Percentiles rank a stretch among this genome's conserved stretches.
Conservation (phyloP, 805 yeast species). For the Clavispora fructus region DNA sequence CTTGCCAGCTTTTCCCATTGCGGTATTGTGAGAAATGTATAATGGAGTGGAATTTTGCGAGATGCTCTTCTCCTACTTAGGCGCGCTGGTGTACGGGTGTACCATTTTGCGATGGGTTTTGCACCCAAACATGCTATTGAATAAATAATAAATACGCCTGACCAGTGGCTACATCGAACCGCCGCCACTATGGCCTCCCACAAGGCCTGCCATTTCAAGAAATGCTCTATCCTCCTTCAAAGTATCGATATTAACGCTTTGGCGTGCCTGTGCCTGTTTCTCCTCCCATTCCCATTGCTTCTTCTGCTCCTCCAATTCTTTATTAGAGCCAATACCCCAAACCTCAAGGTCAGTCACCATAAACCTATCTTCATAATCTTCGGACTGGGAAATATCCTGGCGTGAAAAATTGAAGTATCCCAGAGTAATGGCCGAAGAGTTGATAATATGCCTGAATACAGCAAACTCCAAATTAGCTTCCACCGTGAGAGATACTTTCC, state of each 20-base stretch:
- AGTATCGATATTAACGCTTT: slow-evolving; percentile 57
- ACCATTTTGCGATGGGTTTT: neutral
- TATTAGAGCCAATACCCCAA: slow-evolving; percentile 84
- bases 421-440: slow-evolving; percentile 15
- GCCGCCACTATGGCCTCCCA: slow-evolving; percentile 43
- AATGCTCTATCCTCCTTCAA: slow-evolving; percentile 81
- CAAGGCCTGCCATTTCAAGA: slow-evolving; percentile 73
- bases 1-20: slow-evolving; percentile 5
- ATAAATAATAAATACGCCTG: neutral
- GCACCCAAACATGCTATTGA: neutral
- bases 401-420: slow-evolving; percentile 23
- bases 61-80: slow-evolving; percentile 1
- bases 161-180: slow-evolving; percentile 21
- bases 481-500: slow-evolving; percentile 73
- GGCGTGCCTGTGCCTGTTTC: slow-evolving; percentile 74
- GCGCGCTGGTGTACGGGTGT: neutral
- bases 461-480: slow-evolving; percentile 80
- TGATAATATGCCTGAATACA: slow-evolving; percentile 64
- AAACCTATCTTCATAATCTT: slow-evolving; percentile 63
- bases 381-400: slow-evolving; percentile 10
- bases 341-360: slow-evolving; percentile 75
- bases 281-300: slow-evolving; percentile 90
- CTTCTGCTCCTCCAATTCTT: slow-evolving; percentile 71
- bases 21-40: neutral
- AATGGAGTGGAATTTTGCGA: neutral